These are phyloP conservation scores for Pestalotiopsis sp. DNA, from an alignment of 2,329 filamentous ascomycete genomes.

Conservation along the genomic window DNA sequence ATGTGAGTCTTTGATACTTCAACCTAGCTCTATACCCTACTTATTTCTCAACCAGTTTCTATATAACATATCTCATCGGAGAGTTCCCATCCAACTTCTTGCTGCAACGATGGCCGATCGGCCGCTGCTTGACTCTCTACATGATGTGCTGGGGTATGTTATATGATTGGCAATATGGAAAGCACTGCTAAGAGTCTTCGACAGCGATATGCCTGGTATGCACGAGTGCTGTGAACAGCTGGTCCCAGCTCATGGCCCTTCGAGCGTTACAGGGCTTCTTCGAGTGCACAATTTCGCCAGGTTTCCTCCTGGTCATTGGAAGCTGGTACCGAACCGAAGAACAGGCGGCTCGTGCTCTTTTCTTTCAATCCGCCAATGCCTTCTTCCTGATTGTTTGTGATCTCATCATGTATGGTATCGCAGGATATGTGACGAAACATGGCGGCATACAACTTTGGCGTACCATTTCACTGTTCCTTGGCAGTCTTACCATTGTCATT, in stretches of 20 bases:
- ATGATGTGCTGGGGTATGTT: slow-evolving; percentile 1
- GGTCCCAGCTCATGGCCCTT: not conserved
- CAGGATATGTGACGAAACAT: not conserved
- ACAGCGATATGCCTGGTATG: not conserved
- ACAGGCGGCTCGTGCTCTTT: not conserved
- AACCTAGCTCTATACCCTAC: too few species aligned
- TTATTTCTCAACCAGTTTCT: not conserved
- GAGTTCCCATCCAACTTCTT: not conserved
- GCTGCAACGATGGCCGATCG: not conserved
- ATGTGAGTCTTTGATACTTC: not conserved
- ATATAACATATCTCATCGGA: not conserved
- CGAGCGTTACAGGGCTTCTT: not conserved
- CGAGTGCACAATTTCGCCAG: not conserved
- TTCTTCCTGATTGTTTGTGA: not conserved
- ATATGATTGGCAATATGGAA: not conserved
- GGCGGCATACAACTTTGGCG: not conserved
- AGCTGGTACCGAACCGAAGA: not conserved
- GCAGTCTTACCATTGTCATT: not conserved
- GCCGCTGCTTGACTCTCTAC: not conserved
- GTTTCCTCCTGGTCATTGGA: not conserved
- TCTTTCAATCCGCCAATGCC: not conserved
- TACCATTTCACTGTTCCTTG: not conserved
- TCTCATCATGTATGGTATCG: not conserved
- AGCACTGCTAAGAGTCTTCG: not conserved
- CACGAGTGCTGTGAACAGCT: not conserved